Percentiles rank a stretch among this genome's conserved stretches.
Conservation (phyloP, 2,329 filamentous ascomycete genomes). For the Fusarium phyllophilum region DNA sequence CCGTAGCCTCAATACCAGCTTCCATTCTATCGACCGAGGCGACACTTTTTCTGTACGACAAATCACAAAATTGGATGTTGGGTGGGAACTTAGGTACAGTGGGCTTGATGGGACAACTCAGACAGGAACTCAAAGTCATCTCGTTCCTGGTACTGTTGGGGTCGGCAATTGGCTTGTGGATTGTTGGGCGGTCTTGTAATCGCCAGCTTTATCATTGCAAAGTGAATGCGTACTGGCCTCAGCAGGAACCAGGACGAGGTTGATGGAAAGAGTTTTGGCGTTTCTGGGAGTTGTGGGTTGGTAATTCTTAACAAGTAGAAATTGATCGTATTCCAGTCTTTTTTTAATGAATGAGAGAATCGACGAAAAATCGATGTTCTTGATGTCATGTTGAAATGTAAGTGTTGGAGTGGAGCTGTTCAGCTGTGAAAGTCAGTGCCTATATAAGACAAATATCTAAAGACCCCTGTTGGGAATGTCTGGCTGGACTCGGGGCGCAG, state of each 20-base stretch:
- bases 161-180: background rate
- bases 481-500: background rate
- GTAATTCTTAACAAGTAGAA: slow-evolving; percentile 21
- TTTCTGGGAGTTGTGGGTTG: slow-evolving; percentile 18
- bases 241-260: slow-evolving; percentile 3
- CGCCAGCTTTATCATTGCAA: background rate
- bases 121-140: background rate
- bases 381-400: background rate
- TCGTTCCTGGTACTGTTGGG: slow-evolving; percentile 6
- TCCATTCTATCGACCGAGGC: slow-evolving; percentile 12
- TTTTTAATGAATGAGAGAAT: background rate
- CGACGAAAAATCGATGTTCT: background rate
- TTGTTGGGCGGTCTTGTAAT: background rate
- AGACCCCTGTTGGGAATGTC: background rate
- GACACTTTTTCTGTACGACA: slow-evolving; percentile 15
- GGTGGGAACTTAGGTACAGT: slow-evolving; percentile 19
- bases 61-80: slow-evolving; percentile 33
- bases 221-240: slow-evolving; percentile 7
- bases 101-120: slow-evolving; percentile 7
- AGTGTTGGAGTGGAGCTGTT: background rate
- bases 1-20: slow-evolving; percentile 36
- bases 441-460: background rate
- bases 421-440: too few relatives aligned
- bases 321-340: slow-evolving; percentile 2
- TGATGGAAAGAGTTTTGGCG: slow-evolving; percentile 13